A percentile compares a stretch with the other conserved stretches of the same genome.
phyloP scores from a whole-genome alignment of 2,329 filamentous ascomycete species.

The Teratosphaeria destructans region DNA sequence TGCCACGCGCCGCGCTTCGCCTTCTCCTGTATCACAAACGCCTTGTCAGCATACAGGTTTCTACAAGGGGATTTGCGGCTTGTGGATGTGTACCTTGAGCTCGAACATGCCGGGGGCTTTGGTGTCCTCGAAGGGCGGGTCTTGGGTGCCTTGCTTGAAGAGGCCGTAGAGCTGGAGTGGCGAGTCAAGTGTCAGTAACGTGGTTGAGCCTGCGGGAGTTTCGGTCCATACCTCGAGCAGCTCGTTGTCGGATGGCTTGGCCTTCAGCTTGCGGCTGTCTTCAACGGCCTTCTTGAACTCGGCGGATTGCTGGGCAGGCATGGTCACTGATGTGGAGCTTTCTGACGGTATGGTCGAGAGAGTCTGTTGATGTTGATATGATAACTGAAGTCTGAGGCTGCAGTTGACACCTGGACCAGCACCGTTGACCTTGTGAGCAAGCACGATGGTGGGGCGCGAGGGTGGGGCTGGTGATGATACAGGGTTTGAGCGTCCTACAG shows the following conservation, averaged over 20 bases:
- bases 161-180: constrained; percentile 43
- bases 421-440: neutral
- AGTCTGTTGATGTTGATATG: neutral
- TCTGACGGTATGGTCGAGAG: neutral
- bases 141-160: constrained; percentile 36
- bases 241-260: constrained; percentile 54
- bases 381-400: neutral
- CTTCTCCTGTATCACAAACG: constrained; percentile 39
- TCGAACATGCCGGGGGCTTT: constrained; percentile 58
- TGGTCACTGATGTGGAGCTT: neutral
- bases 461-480: neutral
- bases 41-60: neutral
- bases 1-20: constrained; percentile 73
- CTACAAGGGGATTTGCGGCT: neutral
- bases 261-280: constrained; percentile 58
- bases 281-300: constrained; percentile 72
- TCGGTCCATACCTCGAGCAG: constrained; percentile 44
- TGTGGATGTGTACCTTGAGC: constrained; percentile 46
- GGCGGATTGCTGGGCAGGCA: constrained; percentile 30
- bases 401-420: neutral
- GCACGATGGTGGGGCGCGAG: neutral
- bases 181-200: neutral
- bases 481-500: neutral
- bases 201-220: neutral
- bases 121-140: constrained; percentile 26